Evolutionary conservation across 2,329 filamentous ascomycete genomes (phyloP), one percentile per base, ranked within the genome.

Genomic region (Fusarium redolens): DNA sequence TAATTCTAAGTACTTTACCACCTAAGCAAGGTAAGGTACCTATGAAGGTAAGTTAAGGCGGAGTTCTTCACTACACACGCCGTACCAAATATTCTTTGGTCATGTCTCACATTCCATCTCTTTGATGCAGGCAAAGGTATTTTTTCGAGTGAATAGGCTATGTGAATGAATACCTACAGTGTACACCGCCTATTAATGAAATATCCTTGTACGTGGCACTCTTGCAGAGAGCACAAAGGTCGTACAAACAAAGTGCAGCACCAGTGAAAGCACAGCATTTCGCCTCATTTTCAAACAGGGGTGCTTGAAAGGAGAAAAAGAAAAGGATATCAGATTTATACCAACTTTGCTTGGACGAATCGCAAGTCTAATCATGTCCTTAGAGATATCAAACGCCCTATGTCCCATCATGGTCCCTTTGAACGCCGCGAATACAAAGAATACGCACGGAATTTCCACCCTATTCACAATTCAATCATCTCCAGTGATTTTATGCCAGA

Each of bases 401-500:
- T 43, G 37, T 47, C 45, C 50, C 52, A 28, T 33, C 37, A 25
- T 57, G 33, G 25, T 55, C 58, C 66, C 62, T 54, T 51, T 48
- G 43, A 69, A 74, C 71, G 71, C 71, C 71, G 20, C 28, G 28
- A 58, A 67, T 50, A 51, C n/a, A 30, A 72, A 17, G 48, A 57
- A 51, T 25, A 33, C 31, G 44, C 37, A 41, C 38, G 65, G 25
- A 35, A 47, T 31, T 35, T 30, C 37, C 18, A 18, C 20, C n/a
- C 18, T 25, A 31, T 38, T 40, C 40, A 25, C 28, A 56, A 25
- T 22, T 62, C 64, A 75, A 37, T 71, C 73, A 11, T 78, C 77
- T 17, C 78, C 79, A 17, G 75, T 82, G 22, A 88, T 79, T 73
- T 86, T 85, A 41, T 82, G 79, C 86, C 85, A 87, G 28, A 84